Evolutionary conservation across 2,329 filamentous ascomycete species (phyloP), one percentile per base, ranked within the genome.

Genomic region (Colletotrichum acutatum): DNA sequence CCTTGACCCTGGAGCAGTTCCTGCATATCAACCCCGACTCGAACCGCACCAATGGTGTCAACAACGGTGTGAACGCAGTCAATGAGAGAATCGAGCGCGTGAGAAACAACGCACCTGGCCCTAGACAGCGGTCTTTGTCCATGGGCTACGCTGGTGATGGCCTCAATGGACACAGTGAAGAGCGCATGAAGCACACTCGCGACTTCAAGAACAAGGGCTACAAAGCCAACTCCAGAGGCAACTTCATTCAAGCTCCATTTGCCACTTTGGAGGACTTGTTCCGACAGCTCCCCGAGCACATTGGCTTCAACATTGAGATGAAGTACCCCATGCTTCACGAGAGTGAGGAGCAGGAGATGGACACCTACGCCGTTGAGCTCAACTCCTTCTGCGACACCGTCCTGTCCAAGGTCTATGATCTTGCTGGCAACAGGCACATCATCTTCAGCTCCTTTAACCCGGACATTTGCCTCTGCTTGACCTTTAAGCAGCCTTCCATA

Each of bases 261-360:
- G 95, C 96, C 8, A 99, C 97, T 0, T 87, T 99, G 5, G 95
- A 98, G 82, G 95, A 98, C 74, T 91, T 98, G 80, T 98, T 99
- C 84, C 90, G 90, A 78, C 92, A 95, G 79, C 85, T 99, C 0
- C 95, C 95, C 0, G 89, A 93, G 75, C 88, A 90, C 16, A 93
- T 97, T 26, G 95, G 97, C 16, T 99, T 99, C 88, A 98, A 99
- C 83, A 97, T 99, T 77, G 97, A 99, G 85, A 94, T 99, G 89
- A 98, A 99, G 84, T 99, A 99, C 80, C 97, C 97, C 5, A 98
- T 98, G 95, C 90, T 99, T 54, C 93, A 96, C 81, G 97, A 99
- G 86, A 94, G 91, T 71, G 95, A 98, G 82, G 94, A 97, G 81
- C 94, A 98, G 76, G 95, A 97, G 77, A 98, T 98, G 95, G 96